A percentile compares a stretch with the other conserved stretches of the same genome.
Evolutionary conservation across 2,329 filamentous ascomycete genomes (phyloP).

Genomic region (Sporothrix euskadiensis): DNA sequence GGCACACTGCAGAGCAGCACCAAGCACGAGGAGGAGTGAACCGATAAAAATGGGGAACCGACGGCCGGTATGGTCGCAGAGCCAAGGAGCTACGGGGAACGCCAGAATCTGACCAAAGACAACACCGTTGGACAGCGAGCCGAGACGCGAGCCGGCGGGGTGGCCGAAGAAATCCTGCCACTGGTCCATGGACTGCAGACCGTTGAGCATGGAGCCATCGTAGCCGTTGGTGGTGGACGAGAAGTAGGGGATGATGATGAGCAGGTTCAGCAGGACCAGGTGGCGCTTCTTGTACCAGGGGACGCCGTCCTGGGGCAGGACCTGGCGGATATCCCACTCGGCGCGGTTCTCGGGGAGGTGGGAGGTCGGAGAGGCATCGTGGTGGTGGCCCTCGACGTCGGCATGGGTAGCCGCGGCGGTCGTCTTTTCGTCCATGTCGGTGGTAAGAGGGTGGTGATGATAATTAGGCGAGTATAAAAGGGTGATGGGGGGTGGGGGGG

Average conservation of each 20-base stretch:
- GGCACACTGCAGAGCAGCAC: conserved; percentile 40
- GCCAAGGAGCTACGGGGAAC: conserved; percentile 33
- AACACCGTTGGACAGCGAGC: conserved; percentile 39
- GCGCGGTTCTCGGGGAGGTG: neutral
- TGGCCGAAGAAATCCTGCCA: conserved; percentile 44
- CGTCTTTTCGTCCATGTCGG: conserved; percentile 13
- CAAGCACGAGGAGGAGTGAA: conserved; percentile 37
- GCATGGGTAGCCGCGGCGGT: neutral
- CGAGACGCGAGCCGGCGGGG: conserved; percentile 41
- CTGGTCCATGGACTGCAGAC: conserved; percentile 41
- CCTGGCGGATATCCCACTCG: conserved; percentile 21
- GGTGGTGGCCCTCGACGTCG: neutral
- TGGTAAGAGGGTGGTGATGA: neutral
- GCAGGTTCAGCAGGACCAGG: conserved; percentile 24
- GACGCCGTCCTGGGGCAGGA: conserved; percentile 21
- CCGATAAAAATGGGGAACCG: conserved; percentile 43
- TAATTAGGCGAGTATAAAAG: neutral
- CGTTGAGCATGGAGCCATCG: conserved; percentile 43
- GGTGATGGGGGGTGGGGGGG: neutral
- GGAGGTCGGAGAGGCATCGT: neutral
- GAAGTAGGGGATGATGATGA: conserved; percentile 20
- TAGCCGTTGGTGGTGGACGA: conserved; percentile 28
- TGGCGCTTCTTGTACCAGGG: conserved; percentile 28
- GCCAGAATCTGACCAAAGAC: conserved; percentile 37
- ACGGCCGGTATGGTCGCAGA: conserved; percentile 42